A percentile compares a stretch with the other conserved stretches of the same genome.
phyloP scores from a whole-genome alignment of 352 stramenopile genomes.

The Phytophthora citricola region DNA sequence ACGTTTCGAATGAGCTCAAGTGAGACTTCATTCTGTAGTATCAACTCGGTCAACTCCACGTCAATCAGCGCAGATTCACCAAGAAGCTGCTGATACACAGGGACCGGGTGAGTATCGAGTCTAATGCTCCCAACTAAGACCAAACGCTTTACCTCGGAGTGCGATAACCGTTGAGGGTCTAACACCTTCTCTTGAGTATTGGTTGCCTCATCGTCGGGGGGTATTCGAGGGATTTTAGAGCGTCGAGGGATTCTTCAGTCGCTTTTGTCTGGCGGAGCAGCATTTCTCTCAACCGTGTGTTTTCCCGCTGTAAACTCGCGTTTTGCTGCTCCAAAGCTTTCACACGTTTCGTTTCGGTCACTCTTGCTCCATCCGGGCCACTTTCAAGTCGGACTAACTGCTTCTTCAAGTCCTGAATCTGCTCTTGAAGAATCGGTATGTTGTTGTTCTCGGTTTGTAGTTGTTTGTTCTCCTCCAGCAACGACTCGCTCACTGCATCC shows the following conservation, averaged over 20 bases:
- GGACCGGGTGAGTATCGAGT: background rate
- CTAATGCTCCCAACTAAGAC: background rate
- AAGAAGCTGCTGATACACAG: conserved; percentile 57
- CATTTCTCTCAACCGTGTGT: conserved; percentile 50
- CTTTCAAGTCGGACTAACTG: conserved; percentile 28
- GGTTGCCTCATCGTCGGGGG: background rate
- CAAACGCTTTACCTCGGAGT: conserved; percentile 29
- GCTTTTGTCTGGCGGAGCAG: conserved; percentile 37
- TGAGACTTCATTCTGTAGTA: conserved; percentile 86
- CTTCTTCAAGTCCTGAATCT: conserved; percentile 77
- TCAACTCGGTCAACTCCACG: conserved; percentile 83
- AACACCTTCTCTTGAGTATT: conserved; percentile 21
- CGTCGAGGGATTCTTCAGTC: conserved; percentile 26
- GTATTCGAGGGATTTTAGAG: conserved; percentile 26
- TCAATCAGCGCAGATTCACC: conserved; percentile 79
- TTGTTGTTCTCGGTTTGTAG: conserved; percentile 88
- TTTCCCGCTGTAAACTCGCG: conserved; percentile 53
- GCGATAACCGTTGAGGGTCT: conserved; percentile 27
- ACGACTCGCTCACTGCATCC: conserved; percentile 51
- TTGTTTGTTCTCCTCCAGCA: conserved; percentile 70
- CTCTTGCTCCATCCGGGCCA: background rate
- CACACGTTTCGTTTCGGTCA: conserved; percentile 36
- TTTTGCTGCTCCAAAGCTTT: conserved; percentile 65
- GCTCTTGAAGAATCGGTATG: conserved; percentile 79
- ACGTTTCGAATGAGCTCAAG: conserved; percentile 86